Base-by-base conservation (phyloP, 768 basidiomycete species). In the Pleurotus pulmonarius region DNA sequence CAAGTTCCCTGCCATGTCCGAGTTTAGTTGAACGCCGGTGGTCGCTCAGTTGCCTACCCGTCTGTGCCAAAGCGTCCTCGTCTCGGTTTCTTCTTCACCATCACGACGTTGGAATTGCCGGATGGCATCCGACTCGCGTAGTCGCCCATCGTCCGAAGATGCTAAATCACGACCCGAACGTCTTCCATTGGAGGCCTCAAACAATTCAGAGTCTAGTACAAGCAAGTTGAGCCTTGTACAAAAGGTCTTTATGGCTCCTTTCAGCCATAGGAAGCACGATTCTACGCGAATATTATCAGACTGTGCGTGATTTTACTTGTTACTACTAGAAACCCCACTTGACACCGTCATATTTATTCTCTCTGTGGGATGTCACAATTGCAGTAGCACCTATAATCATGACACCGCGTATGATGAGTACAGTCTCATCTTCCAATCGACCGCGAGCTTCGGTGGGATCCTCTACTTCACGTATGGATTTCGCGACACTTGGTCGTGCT, bases 341-440 rank as follows among this genome's bases (percentile, higher is more conserved):
- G 11, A 53, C 51, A 40, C 41, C 51, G 8, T 48, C 29, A 34
- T 34, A 34, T 34, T 34, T 34, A 34, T 34, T 34, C 29, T 34
- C 29, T 34, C 29, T 34, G 29, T 34, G 29, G 29, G 8, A 11
- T 34, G 29, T 53, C 29, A 13, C 53, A 57, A 15, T 46, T 48
- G 41, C 65, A 86, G 92, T 94, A 68, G 92, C 92, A 12, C 92
- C 92, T 11, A 86, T 87, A 59, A 90, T 94, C 63, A 92, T 94
- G 90, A 93, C 91, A 2, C 92, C 92, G 20, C 79, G 85, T 56
- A 87, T 93, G 83, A 82, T 92, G 59, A 83, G 80, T 58, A 85
- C 85, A n/a, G 81, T 83, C 3, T 81, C 85, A n/a, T 78, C 85
- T 24, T 16, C 51, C 4, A 53, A 53, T 53, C 73, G 81, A 41